Evolutionary conservation across 2,329 filamentous ascomycete species (phyloP).

Genomic region (Aspergillus sp.): DNA sequence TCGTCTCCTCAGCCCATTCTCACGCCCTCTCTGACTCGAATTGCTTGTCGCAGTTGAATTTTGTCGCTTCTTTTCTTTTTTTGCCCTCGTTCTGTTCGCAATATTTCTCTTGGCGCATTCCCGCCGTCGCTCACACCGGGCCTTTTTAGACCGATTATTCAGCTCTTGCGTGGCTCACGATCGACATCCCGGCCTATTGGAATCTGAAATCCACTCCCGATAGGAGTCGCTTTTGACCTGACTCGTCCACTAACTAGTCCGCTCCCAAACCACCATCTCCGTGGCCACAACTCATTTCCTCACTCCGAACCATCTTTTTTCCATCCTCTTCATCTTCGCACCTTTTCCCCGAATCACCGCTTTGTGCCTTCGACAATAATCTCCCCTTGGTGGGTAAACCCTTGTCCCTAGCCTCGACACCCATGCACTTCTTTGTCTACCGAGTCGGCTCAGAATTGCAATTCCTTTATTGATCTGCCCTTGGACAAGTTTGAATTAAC

Average conservation of each 20-base stretch:
- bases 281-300: conserved; percentile 14
- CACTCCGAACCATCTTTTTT: conserved; percentile 2
- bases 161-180: conserved; percentile 17
- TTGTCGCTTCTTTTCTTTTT: not conserved
- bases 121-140: conserved; percentile 15
- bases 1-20: conserved; percentile 15
- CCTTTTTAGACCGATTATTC: conserved; percentile 17
- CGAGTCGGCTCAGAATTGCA: not conserved
- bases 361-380: not conserved
- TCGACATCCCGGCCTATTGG: conserved; percentile 18
- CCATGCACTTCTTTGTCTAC: not conserved
- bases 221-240: conserved; percentile 19
- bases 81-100: conserved; percentile 1
- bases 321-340: not conserved
- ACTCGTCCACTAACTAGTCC: conserved; percentile 19
- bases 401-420: not conserved
- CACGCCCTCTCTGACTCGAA: not conserved
- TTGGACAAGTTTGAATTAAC: not conserved
- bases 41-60: not conserved
- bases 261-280: conserved; percentile 21
- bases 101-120: not conserved
- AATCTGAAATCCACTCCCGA: conserved; percentile 21
- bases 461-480: not conserved
- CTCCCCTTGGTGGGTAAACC: not conserved
- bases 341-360: not conserved